These are phyloP conservation scores for Cercophora scortea DNA, from an alignment of 495 filamentous ascomycete genomes.

Conservation along the genomic window DNA sequence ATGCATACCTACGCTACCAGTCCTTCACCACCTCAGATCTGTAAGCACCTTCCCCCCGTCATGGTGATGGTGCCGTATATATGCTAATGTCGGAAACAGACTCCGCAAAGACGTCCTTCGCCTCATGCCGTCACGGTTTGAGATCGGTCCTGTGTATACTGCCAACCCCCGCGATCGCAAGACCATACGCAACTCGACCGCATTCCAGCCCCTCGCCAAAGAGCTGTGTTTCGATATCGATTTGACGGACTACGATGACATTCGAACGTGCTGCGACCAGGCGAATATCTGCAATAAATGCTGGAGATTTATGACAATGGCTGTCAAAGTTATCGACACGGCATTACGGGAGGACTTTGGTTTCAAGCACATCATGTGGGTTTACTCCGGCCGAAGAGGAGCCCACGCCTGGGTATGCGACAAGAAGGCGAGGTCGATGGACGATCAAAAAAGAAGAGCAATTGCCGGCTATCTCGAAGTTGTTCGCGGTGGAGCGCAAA, in stretches of 20 bases:
- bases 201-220: conserved; percentile 72
- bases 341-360: conserved; percentile 89
- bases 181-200: conserved; percentile 61
- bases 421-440: conserved; percentile 68
- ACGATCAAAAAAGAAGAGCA: conserved; percentile 74
- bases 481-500: conserved; percentile 71
- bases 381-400: conserved; percentile 93
- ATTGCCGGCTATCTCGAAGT: conserved; percentile 85
- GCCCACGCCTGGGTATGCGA: conserved; percentile 99
- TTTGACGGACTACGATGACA: conserved; percentile 95
- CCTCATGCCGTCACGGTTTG: conserved; percentile 86
- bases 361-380: conserved; percentile 94
- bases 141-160: conserved; percentile 92
- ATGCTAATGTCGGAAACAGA: conserved; percentile 30
- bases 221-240: conserved; percentile 99
- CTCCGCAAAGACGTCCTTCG: conserved; percentile 85
- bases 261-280: conserved; percentile 88
- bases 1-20: conserved; percentile 87
- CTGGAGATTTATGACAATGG: conserved; percentile 96
- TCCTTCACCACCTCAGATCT: conserved; percentile 79
- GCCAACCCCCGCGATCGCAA: conserved; percentile 94
- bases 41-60: conserved; percentile 36
- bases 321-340: conserved; percentile 84
- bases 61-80: neutral
- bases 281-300: conserved; percentile 91